Percentiles rank a stretch among this genome's conserved stretches.
Evolutionary conservation across 208 protist genomes (phyloP).

Genomic region (Spongospora subterranea): DNA sequence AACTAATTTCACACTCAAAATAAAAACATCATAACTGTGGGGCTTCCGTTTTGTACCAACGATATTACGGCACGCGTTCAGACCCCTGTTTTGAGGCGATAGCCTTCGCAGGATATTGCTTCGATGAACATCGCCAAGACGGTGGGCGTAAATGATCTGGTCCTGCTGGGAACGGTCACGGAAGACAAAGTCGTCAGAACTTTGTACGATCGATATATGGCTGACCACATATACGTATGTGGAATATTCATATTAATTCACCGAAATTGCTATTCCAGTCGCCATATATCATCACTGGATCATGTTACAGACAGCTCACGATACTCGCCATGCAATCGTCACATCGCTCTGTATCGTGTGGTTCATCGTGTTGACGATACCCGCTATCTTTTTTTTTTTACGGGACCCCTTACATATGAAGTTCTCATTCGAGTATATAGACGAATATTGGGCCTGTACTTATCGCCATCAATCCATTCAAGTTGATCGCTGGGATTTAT

Average conservation of each 20-base stretch:
- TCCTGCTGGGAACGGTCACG: background rate
- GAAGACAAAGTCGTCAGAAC: background rate
- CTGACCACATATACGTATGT: slow-evolving; percentile 34
- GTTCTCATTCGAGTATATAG: slow-evolving; percentile 45
- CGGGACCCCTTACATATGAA: background rate
- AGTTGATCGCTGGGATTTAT: slow-evolving; percentile 61
- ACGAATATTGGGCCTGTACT: slow-evolving; percentile 66
- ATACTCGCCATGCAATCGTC: too few species aligned
- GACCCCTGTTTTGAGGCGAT: background rate
- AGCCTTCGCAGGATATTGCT: background rate
- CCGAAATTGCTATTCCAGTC: background rate
- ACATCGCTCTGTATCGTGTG: too few species aligned
- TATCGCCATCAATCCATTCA: slow-evolving; percentile 67
- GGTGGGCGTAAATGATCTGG: slow-evolving; percentile 29
- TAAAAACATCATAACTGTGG: too few species aligned
- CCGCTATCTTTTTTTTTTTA: background rate
- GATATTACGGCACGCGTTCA: background rate
- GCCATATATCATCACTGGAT: background rate
- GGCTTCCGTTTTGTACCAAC: too few species aligned
- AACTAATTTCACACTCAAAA: too few species aligned
- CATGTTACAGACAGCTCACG: background rate
- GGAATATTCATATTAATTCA: background rate
- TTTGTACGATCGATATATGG: background rate
- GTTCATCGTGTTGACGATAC: background rate
- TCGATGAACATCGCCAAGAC: background rate